Evolutionary conservation across 2,329 filamentous ascomycete genomes (phyloP).

Genomic region (Exophiala lecanii-corni): DNA sequence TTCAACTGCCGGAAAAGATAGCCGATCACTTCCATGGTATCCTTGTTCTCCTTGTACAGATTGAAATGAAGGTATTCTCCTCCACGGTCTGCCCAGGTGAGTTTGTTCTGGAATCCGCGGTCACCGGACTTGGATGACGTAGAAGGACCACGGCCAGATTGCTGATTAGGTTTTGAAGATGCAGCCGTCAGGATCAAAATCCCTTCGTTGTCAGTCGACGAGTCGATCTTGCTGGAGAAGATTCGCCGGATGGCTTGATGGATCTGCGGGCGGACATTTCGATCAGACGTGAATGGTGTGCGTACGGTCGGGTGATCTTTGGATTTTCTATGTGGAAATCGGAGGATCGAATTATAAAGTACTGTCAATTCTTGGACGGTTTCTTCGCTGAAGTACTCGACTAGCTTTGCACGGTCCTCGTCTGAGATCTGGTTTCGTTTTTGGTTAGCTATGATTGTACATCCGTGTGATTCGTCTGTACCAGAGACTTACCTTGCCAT

Average conservation of each 20-base stretch:
- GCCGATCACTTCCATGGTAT: conserved; percentile 85
- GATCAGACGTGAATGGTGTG: conserved; percentile 51
- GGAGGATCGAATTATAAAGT: conserved; percentile 52
- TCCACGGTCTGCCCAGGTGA: conserved; percentile 62
- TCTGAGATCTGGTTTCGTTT: conserved; percentile 26
- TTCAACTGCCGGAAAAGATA: conserved; percentile 71
- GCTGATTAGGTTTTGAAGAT: conserved; percentile 29
- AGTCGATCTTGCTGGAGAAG: conserved; percentile 74
- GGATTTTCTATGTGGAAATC: conserved; percentile 52
- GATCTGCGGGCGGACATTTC: conserved; percentile 57
- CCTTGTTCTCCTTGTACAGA: conserved; percentile 93
- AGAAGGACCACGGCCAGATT: conserved; percentile 28
- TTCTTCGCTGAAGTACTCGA: conserved; percentile 20
- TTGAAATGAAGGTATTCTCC: conserved; percentile 86
- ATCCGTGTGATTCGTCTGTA: too few relatives aligned
- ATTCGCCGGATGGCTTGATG: conserved; percentile 69
- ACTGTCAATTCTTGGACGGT: conserved; percentile 44
- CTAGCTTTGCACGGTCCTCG: conserved; percentile 43
- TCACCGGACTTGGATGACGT: conserved; percentile 29
- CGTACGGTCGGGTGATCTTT: conserved; percentile 51
- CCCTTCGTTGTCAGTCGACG: conserved; percentile 67
- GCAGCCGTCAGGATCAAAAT: conserved; percentile 49
- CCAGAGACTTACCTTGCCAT: too few relatives aligned
- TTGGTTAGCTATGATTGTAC: neutral
- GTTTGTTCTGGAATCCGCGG: conserved; percentile 36